Percentiles rank a stretch among this genome's conserved stretches.
Evolutionary conservation across 2,329 filamentous ascomycete genomes (phyloP).

Genomic region (Pestalotiopsis sp.): DNA sequence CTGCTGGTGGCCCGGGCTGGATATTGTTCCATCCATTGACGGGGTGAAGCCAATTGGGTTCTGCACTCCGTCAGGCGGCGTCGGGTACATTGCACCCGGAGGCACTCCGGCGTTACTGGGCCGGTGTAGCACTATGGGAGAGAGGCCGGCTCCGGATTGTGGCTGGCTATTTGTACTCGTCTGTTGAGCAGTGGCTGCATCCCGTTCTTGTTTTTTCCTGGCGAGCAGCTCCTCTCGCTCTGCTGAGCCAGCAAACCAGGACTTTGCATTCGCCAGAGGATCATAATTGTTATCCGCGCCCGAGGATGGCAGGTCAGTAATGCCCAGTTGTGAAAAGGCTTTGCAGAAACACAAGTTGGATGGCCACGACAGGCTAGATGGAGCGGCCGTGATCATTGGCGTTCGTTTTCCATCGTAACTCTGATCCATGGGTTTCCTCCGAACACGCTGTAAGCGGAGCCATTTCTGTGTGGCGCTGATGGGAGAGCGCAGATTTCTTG

Average conservation of each 20-base stretch:
- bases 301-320: slow-evolving; percentile 37
- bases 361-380: slow-evolving; percentile 56
- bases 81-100: slow-evolving; percentile 68
- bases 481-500: slow-evolving; percentile 50
- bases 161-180: slow-evolving; percentile 43
- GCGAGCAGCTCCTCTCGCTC: slow-evolving; percentile 51
- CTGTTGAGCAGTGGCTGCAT: slow-evolving; percentile 44
- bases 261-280: slow-evolving; percentile 49
- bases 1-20: slow-evolving; percentile 56
- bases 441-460: slow-evolving; percentile 54
- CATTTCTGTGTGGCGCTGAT: slow-evolving; percentile 46
- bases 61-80: slow-evolving; percentile 69
- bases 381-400: slow-evolving; percentile 35
- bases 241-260: slow-evolving; percentile 47
- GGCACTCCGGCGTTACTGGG: slow-evolving; percentile 46
- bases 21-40: slow-evolving; percentile 57
- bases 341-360: slow-evolving; percentile 56
- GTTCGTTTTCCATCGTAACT: slow-evolving; percentile 45
- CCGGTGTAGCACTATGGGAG: slow-evolving; percentile 54
- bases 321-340: slow-evolving; percentile 43
- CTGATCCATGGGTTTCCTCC: slow-evolving; percentile 45
- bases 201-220: slow-evolving; percentile 55
- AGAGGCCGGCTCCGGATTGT: slow-evolving; percentile 50
- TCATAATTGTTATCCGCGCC: slow-evolving; percentile 49
- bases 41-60: slow-evolving; percentile 55